phyloP scores from a whole-genome alignment of 305 asterid species.

The Solanum hybrid region DNA sequence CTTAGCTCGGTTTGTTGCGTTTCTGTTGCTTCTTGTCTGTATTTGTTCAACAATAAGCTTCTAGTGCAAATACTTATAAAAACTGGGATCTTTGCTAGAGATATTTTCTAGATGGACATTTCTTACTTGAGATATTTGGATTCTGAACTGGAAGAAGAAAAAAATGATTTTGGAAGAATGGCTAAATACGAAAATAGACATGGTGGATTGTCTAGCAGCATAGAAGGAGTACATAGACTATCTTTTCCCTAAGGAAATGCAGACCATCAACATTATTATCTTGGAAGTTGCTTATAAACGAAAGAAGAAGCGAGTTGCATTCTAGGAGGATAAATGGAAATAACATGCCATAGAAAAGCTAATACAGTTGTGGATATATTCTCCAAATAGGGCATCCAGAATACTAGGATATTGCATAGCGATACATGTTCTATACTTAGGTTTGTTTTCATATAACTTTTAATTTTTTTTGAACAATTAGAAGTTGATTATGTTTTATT shows the following conservation, averaged over 20 bases:
- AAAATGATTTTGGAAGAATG: background rate
- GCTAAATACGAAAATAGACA: background rate
- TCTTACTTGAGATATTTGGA: background rate
- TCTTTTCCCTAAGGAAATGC: background rate
- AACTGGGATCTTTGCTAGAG: background rate
- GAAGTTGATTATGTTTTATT: background rate
- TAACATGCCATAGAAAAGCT: background rate
- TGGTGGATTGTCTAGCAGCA: background rate
- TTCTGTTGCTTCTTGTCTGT: background rate
- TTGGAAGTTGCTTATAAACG: background rate
- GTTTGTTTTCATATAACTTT: background rate
- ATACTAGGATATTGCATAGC: background rate
- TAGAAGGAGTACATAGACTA: background rate
- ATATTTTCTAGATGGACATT: background rate
- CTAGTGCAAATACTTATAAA: background rate
- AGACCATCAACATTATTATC: background rate
- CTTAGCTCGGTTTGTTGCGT: background rate
- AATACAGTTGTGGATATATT: background rate
- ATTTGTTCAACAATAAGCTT: background rate
- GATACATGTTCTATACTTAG: background rate
- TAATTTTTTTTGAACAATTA: background rate
- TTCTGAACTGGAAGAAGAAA: too few relatives aligned
- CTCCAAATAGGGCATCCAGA: background rate
- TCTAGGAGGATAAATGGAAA: background rate
- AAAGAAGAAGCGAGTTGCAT: background rate